These are phyloP conservation scores for Paramecium pentaurelia DNA, from an alignment of 73 alveolate genomes.

Conservation along the genomic window DNA sequence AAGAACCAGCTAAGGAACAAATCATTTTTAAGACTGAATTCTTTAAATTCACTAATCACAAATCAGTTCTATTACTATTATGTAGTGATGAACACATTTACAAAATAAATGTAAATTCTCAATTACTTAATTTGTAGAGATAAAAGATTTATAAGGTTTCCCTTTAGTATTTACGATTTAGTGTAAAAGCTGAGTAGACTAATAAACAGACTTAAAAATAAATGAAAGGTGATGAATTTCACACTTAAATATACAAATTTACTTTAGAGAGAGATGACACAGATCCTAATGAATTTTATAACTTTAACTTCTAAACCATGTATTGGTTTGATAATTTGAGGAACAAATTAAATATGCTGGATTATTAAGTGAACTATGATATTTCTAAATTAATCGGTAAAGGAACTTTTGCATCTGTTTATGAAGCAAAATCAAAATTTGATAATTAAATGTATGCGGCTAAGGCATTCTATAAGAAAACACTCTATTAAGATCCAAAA, in stretches of 20 bases:
- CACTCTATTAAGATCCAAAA: conserved; percentile 8
- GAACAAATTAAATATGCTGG: conserved; percentile 2
- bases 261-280: conserved; percentile 45
- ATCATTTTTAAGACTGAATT: conserved; percentile 36
- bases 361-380: background rate
- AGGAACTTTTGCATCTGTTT: conserved; percentile 43
- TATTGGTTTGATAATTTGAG: conserved; percentile 39
- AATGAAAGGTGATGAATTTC: conserved; percentile 39
- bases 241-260: conserved; percentile 20
- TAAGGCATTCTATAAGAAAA: conserved; percentile 22
- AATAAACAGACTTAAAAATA: background rate
- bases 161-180: background rate
- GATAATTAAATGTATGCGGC: conserved; percentile 44
- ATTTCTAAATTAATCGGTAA: conserved; percentile 26
- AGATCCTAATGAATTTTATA: conserved; percentile 16
- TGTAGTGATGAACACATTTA: background rate
- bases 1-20: background rate
- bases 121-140: background rate
- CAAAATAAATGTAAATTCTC: conserved; percentile 3
- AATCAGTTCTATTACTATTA: background rate
- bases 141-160: background rate
- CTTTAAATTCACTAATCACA: background rate
- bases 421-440: background rate
- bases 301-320: conserved; percentile 9
- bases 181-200: background rate